Base-by-base conservation (phyloP, 768 basidiomycete species). In the Naematelia encephala region DNA sequence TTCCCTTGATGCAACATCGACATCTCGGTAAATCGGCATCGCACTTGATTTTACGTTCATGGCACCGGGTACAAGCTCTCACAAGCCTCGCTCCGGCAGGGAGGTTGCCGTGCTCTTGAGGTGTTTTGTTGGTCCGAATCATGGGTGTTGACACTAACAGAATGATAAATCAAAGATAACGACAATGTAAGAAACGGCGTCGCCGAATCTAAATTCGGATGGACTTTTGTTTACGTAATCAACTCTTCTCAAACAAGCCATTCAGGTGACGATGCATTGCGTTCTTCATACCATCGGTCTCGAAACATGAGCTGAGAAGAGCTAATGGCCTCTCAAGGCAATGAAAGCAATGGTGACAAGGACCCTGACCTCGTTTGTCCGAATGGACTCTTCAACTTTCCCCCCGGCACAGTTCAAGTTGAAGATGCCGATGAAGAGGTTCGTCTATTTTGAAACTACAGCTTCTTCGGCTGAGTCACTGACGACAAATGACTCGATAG, bases 401-500 rank as follows among this genome's bases (percentile, higher is more conserved):
- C 57, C 19, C 8, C 29, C 1, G 63, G 53, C 1, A 59, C 57
- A 5, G 51, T 57, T 4, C 3, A 56, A 16, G 75, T 76, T 0
- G 45, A 56, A 23, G 73, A 76, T 50, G 67, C 71, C 13, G 75
- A 74, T 55, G 72, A 74, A 61, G 74, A 76, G 67, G 73, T 72
- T 34, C 51, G 64, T 57, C 34, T 26, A n/a, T n/a, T n/a, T n/a
- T n/a, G n/a, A n/a, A n/a, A n/a, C n/a, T n/a, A n/a, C n/a, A n/a
- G n/a, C n/a, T n/a, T n/a, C n/a, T n/a, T n/a, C n/a, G n/a, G n/a
- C n/a, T n/a, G n/a, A n/a, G n/a, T n/a, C n/a, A n/a, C n/a, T n/a
- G n/a, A n/a, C n/a, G n/a, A n/a, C n/a, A n/a, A n/a, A n/a, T n/a
- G n/a, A n/a, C n/a, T n/a, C n/a, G n/a, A 3, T 46, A 72, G 73